Conservation (phyloP, 2,329 filamentous ascomycete genomes). For the Fusarium denticulatum region DNA sequence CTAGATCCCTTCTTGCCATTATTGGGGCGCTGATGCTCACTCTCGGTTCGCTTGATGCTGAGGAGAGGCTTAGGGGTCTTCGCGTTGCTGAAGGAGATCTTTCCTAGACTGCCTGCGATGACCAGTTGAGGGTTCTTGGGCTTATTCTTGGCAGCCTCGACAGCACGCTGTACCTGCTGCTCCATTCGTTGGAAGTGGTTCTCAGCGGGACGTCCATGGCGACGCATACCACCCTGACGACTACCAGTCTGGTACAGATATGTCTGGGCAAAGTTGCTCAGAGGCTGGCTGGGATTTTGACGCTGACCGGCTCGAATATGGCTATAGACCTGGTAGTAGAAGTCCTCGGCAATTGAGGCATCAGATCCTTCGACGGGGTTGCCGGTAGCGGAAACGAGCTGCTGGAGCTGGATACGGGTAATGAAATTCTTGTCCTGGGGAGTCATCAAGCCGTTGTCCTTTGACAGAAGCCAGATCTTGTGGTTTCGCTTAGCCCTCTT, state of each 20-base stretch:
- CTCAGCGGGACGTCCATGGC: constrained; percentile 84
- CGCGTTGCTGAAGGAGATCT: constrained; percentile 98
- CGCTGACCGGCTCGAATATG: constrained; percentile 91
- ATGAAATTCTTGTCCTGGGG: constrained; percentile 99
- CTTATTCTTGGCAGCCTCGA: constrained; percentile 96
- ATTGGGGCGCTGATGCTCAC: constrained; percentile 64
- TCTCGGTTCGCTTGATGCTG: constrained; percentile 91
- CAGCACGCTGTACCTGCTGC: constrained; percentile 96
- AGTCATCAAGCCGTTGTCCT: constrained; percentile 97
- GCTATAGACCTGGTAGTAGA: constrained; percentile 98
- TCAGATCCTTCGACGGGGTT: constrained; percentile 86
- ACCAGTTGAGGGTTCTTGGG: constrained; percentile 98
- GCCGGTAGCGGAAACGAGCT: constrained; percentile 91
- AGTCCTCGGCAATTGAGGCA: constrained; percentile 87
- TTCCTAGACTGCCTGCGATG: constrained; percentile 94
- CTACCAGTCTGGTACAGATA: constrained; percentile 96
- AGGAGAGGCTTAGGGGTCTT: constrained; percentile 96
- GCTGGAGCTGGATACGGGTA: constrained; percentile 95
- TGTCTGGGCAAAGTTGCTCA: constrained; percentile 97
- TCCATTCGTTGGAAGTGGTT: constrained; percentile 99
- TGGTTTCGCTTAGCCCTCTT: constrained; percentile 97
- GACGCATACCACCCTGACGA: constrained; percentile 77
- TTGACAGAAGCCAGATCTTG: constrained; percentile 93
- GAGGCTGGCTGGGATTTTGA: constrained; percentile 89
- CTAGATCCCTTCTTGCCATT: constrained; percentile 61